Conservation (phyloP, 2,329 filamentous ascomycete species). For the Diaporthe sp. region DNA sequence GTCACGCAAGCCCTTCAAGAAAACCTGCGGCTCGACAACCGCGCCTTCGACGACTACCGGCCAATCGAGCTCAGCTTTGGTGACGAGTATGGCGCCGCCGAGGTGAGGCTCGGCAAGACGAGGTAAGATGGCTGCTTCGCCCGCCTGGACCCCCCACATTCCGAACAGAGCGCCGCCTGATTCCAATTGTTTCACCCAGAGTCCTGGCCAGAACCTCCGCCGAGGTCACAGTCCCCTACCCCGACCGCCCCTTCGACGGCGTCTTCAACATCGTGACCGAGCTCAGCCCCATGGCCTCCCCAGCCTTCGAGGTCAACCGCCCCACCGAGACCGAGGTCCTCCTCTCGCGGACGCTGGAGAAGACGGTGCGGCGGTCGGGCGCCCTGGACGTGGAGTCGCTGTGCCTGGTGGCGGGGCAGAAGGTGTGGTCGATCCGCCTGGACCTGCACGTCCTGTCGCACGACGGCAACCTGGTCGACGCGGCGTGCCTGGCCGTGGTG, state of each 20-base stretch:
- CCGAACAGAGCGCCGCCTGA: conserved; percentile 4
- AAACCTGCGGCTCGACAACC: conserved; percentile 85
- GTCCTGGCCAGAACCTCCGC: conserved; percentile 87
- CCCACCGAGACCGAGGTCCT: conserved; percentile 87
- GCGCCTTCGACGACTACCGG: conserved; percentile 83
- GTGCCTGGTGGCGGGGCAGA: conserved; percentile 89
- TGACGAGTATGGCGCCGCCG: conserved; percentile 89
- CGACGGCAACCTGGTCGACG: conserved; percentile 90
- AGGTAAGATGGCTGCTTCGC: conserved; percentile 63
- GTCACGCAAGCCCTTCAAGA: conserved; percentile 84
- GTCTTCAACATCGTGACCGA: conserved; percentile 94
- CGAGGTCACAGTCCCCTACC: conserved; percentile 85
- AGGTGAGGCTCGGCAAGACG: conserved; percentile 90
- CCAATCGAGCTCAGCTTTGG: conserved; percentile 83
- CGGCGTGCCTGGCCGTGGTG: conserved; percentile 86
- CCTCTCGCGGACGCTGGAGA: conserved; percentile 89
- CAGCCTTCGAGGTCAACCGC: conserved; percentile 87
- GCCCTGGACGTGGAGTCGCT: conserved; percentile 96
- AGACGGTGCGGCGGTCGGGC: conserved; percentile 90
- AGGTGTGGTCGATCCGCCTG: conserved; percentile 91
- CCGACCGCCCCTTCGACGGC: conserved; percentile 94
- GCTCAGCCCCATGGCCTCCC: conserved; percentile 90
- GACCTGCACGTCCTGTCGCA: conserved; percentile 93
- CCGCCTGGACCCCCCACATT: not conserved
- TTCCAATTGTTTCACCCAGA: conserved; percentile 56